Base-by-base conservation (phyloP, 148 eudicot species). In the Rhododendron molle region DNA sequence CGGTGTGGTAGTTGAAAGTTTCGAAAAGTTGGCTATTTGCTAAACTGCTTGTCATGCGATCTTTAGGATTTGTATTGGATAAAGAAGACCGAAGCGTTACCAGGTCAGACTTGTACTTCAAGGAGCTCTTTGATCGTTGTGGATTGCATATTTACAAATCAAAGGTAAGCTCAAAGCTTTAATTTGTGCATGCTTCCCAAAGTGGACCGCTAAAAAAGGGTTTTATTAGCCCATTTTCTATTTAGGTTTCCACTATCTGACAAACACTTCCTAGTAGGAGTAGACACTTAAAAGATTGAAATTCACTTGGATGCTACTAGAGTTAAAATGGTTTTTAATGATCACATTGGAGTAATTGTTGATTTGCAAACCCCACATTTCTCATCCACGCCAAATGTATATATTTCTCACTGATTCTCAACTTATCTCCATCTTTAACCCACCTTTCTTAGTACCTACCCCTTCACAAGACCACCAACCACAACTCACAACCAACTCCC, bases 41-140 rank as follows among this genome's bases (percentile, higher is more conserved):
- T 82, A 16, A 56, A 67, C 71, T 83, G 3, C 10, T 43, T 54
- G 49, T 73, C 43, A 79, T 78, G 50, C 85, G 60, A 49, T 81
- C 11, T 88, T 16, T 87, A 96, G 98, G 99, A 77, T 97, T 97
- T 86, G 94, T 97, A 67, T 88, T 97, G 90, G 99, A 97, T 89
- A 95, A 95, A 78, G 91, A 94, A 80, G 99, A 97, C 90, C 85
- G 91, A 87, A 97, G 99, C 81, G 43, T 97, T 86, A 95, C 98
- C 7, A 94, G 99, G 90, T 97, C 99, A 34, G 95, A 97, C 82
- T 49, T 67, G 60, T 97, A 97, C 92, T 97, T 92, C 91, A 92
- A 92, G 88, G 95, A 93, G 81, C 98, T 97, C 74, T 93, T 97
- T 83, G 85, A 72, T 69, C 93, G 91, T 62, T 94, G 95, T 88